phyloP scores from a whole-genome alignment of 163 green algal genomes.

The Volvox carteri region DNA sequence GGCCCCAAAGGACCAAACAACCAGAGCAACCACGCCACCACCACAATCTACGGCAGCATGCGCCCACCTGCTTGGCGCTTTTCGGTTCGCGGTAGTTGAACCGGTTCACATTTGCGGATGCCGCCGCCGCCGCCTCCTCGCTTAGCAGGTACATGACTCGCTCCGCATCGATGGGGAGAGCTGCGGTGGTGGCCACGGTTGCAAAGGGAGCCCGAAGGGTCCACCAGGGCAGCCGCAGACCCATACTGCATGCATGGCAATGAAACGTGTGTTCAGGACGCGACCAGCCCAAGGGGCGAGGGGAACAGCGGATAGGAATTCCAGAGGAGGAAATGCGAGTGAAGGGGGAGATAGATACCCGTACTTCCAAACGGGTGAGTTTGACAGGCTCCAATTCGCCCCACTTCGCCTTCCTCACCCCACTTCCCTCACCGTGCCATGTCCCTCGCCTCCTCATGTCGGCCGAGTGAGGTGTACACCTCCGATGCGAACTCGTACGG shows the following conservation, averaged over 20 bases:
- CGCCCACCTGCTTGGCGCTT: constrained; percentile 66
- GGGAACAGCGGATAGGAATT: too few species aligned
- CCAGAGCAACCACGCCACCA: too few species aligned
- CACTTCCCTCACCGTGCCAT: constrained; percentile 73
- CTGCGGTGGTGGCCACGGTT: constrained; percentile 53
- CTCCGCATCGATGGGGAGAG: constrained; percentile 55
- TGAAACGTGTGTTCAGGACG: too few species aligned
- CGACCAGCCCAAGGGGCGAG: too few species aligned
- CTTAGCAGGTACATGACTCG: constrained; percentile 68
- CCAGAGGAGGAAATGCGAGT: too few species aligned
- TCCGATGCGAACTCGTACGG: constrained; percentile 84
- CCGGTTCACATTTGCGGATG: constrained; percentile 55
- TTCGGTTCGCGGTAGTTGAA: constrained; percentile 65
- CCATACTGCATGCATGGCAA: constrained; percentile 60
- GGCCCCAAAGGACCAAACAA: too few species aligned
- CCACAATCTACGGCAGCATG: too few species aligned
- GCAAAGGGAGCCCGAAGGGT: constrained; percentile 69
- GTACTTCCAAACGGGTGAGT: too few species aligned
- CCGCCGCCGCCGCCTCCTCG: constrained; percentile 67
- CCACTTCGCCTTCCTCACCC: constrained; percentile 50
- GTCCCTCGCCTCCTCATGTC: constrained; percentile 81
- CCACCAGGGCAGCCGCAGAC: constrained; percentile 86
- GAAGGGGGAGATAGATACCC: too few species aligned
- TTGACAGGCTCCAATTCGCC: too few species aligned
- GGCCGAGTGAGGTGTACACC: constrained; percentile 70